Evolutionary conservation across 2,329 filamentous ascomycete species (phyloP), one percentile per base, ranked within the genome.

Genomic region (Ascochyta viciae-villosae): DNA sequence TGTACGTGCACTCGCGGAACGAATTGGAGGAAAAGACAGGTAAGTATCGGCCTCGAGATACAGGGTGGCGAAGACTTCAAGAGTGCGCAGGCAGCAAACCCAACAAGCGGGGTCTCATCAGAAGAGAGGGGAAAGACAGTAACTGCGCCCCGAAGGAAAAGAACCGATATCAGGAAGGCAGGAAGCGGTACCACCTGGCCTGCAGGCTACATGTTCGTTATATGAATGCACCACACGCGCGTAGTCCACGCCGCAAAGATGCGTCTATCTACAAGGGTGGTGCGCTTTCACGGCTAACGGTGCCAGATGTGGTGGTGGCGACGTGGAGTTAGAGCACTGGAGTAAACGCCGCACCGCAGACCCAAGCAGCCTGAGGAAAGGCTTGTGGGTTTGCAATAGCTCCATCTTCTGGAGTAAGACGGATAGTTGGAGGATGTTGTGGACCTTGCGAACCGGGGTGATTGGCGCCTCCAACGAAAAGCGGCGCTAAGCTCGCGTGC

Each of bases 181-280:
- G 64, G 63, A 64, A 54, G 52, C 49, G 63, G 71, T 73, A 60
- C 62, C 45, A 72, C 70, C 61, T 63, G 57, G 64, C 63, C 65
- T 70, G 70, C 65, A 72, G 67, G 63, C 62, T 63, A 62, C 65
- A 58, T 48, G 60, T 57, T 65, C 53, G 54, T 58, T 73, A 73
- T 73, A 73, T 70, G 66, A 68, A 62, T 48, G 59, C 64, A 68
- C 64, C 53, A 62, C 61, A 60, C 58, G 60, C 51, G 66, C 63
- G 60, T 54, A 61, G 42, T 64, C 63, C 39, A 54, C 64, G 64
- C 65, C 65, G 57, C 56, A 57, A 54, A 55, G 43, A 54, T 65
- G 64, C 66, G 51, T 65, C 22, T 19, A 26, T 40, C 48, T 40
- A 38, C 54, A 52, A 40, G 54, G 54, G 44, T 49, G 44, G 44